Evolutionary conservation across 1,139 yeast genomes (phyloP).

Genomic region (Insectozyma bohioensis): DNA sequence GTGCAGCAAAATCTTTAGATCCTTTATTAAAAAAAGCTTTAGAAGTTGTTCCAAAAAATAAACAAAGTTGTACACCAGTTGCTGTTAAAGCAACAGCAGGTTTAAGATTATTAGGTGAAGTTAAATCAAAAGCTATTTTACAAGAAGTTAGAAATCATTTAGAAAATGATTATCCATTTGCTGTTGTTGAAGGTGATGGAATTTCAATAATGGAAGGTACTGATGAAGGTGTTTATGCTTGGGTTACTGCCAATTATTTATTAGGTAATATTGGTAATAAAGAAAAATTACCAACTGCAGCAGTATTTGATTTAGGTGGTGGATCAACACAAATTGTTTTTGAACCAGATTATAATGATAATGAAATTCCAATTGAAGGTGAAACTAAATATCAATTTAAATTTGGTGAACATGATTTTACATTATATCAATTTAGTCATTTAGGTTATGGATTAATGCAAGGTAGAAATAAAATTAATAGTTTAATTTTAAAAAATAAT

Average conservation of each 20-base stretch:
- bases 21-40: conserved; percentile 75
- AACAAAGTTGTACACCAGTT: conserved; percentile 81
- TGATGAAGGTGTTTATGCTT: conserved; percentile 98
- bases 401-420: conserved; percentile 79
- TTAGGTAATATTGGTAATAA: conserved; percentile 86
- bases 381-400: conserved; percentile 81
- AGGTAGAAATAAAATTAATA: conserved; percentile 82
- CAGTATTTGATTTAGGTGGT: conserved; percentile 97
- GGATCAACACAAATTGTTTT: conserved; percentile 98
- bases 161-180: conserved; percentile 81
- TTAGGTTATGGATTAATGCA: conserved; percentile 94
- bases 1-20: conserved; percentile 88
- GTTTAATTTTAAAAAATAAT: conserved; percentile 52
- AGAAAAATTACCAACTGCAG: conserved; percentile 80
- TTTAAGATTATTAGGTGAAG: conserved; percentile 78
- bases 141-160: conserved; percentile 74
- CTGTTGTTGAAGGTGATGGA: conserved; percentile 84
- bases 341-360: conserved; percentile 77
- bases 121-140: conserved; percentile 67
- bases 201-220: conserved; percentile 91
- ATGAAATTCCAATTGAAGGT: conserved; percentile 66
- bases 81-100: conserved; percentile 99
- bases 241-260: conserved; percentile 94
- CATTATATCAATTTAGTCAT: conserved; percentile 92
- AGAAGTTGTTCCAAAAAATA: conserved; percentile 67